phyloP scores from a whole-genome alignment of 768 basidiomycete genomes.

The Serendipita sp. region DNA sequence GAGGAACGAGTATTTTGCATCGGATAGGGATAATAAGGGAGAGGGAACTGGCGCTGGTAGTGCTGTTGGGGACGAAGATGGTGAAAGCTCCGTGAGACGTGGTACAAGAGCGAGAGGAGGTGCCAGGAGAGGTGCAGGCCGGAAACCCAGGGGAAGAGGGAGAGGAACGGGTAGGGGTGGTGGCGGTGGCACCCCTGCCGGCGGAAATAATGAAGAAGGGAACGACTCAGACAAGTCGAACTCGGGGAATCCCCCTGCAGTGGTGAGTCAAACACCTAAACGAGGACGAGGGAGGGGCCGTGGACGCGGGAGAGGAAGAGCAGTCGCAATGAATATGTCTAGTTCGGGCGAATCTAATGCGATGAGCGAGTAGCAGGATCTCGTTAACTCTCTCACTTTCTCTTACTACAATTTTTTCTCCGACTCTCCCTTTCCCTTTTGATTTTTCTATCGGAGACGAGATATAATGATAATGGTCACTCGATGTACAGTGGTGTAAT shows the following conservation, averaged over 20 bases:
- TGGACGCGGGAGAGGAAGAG: conserved; percentile 18
- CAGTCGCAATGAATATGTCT: conserved; percentile 17
- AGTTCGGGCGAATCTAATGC: conserved; percentile 11
- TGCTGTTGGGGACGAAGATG: background rate
- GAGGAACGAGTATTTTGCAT: conserved; percentile 59
- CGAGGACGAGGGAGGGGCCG: conserved; percentile 16
- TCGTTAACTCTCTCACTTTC: background rate
- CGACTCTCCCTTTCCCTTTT: too few relatives aligned
- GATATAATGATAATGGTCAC: background rate
- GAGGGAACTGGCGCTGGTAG: background rate
- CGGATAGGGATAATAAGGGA: conserved; percentile 51
- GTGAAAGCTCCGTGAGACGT: background rate
- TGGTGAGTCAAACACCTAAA: conserved; percentile 11
- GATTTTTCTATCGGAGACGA: too few relatives aligned
- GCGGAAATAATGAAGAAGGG: conserved; percentile 13
- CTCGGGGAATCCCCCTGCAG: conserved; percentile 7
- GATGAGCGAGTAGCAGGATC: background rate
- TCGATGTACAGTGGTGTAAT: background rate
- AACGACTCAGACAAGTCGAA: conserved; percentile 12
- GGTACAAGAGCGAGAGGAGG: background rate
- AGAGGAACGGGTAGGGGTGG: too few relatives aligned
- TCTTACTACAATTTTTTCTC: too few relatives aligned
- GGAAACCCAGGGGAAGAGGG: background rate
- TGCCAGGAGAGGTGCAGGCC: background rate
- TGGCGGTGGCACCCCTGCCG: background rate